phyloP scores from a whole-genome alignment of 208 protist species.

The Naegleria lovaniensis region DNA sequence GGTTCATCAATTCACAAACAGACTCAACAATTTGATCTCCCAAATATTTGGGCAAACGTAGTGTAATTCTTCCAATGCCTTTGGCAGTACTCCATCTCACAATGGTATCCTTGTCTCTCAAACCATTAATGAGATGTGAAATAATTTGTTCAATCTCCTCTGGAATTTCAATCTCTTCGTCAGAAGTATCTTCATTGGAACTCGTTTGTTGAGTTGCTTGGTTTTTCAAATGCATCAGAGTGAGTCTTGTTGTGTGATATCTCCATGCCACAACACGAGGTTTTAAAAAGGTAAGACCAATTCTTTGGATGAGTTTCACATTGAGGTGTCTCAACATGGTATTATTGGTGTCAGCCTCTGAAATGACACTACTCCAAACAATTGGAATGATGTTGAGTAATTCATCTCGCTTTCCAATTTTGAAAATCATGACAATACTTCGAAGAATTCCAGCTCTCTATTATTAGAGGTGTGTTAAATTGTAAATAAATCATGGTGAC shows the following conservation, averaged over 20 bases:
- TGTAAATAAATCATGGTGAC: neutral
- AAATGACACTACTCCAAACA: slow-evolving; percentile 45
- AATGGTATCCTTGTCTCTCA: slow-evolving; percentile 68
- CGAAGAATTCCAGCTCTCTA: slow-evolving; percentile 63
- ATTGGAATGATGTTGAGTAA: slow-evolving; percentile 55
- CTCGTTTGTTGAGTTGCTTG: neutral
- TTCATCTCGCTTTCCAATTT: slow-evolving; percentile 75
- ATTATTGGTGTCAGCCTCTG: slow-evolving; percentile 43
- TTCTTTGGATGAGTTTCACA: slow-evolving; percentile 78
- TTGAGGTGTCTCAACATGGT: slow-evolving; percentile 67
- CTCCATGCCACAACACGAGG: slow-evolving; percentile 75
- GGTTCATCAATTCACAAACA: slow-evolving; percentile 65
- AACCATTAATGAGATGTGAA: slow-evolving; percentile 42
- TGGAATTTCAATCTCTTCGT: slow-evolving; percentile 45
- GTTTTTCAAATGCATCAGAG: slow-evolving; percentile 22
- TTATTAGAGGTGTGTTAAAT: neutral
- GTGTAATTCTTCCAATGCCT: slow-evolving; percentile 85
- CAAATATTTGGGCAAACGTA: slow-evolving; percentile 71
- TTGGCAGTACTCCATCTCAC: slow-evolving; percentile 94
- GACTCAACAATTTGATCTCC: slow-evolving; percentile 76
- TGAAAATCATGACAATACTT: slow-evolving; percentile 76
- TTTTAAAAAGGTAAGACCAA: slow-evolving; percentile 72
- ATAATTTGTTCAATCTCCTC: slow-evolving; percentile 50
- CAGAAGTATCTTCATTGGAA: neutral
- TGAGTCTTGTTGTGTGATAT: slow-evolving; percentile 69